Base-by-base conservation (phyloP, 768 basidiomycete genomes). In the Porpolomopsis calyptriformis region DNA sequence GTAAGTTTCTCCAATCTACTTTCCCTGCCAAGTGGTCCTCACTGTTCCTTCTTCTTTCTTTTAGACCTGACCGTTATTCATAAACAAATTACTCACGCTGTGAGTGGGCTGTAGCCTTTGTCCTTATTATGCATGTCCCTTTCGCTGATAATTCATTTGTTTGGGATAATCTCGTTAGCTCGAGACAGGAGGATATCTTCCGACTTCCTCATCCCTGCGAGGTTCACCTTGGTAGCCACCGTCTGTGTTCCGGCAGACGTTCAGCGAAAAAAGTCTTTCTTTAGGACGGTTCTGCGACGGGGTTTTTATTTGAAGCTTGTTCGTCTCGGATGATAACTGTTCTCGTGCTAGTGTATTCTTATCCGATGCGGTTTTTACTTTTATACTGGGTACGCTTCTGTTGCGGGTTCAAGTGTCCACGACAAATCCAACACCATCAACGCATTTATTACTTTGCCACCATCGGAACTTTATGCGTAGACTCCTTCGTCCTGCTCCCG, bases 51-150 rank as follows among this genome's bases (percentile, higher is more conserved):
- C 50, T 47, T 16, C 37, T 24, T 9, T 9, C 25, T 45, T 40
- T 26, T 46, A 77, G 75, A 70, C 58, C 52, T 77, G 42, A 72
- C 74, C 22, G 46, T 74, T 16, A 51, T 76, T 6, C 73, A 76
- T 54, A 69, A 63, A 51, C 73, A 76, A 52, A 76, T 77, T 44
- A 55, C 68, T 11, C 60, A 60, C 49, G 67, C 69, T 29, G 74
- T 77, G 46, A 62, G 70, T 66, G 22, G 19, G 10, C 26, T n/a
- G n/a, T 39, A 16, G 4, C 11, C 16, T 14, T 34, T 16, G 8
- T 16, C 9, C 16, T 26, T 49, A 45, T 46, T 18, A 18, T 22
- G 6, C 53, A 71, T 70, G 58, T 71, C n/a, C n/a, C n/a, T 22
- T 63, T 57, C 37, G 59, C 67, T 40, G 68, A 69, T 20, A 65